phyloP scores from a whole-genome alignment of 2,329 filamentous ascomycete species.

The Cordyceps cateniannulata region DNA sequence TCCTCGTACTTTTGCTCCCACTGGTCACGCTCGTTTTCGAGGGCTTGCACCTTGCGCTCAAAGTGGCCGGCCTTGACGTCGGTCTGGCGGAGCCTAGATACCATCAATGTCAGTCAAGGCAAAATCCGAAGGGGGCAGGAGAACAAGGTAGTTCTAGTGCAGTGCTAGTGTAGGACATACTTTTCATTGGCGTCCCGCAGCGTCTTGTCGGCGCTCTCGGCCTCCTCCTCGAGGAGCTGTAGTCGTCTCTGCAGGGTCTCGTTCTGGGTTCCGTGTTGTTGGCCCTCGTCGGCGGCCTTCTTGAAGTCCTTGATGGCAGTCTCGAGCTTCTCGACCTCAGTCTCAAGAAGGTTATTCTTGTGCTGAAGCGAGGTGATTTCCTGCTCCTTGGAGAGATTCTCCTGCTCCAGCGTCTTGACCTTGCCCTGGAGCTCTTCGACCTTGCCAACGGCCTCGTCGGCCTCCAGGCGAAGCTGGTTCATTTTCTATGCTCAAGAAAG shows the following conservation, averaged over 20 bases:
- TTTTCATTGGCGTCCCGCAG: constrained; percentile 97
- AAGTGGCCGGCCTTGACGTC: constrained; percentile 99
- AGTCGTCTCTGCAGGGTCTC: constrained; percentile 87
- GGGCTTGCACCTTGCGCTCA: constrained; percentile 97
- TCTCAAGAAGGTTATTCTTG: constrained; percentile 88
- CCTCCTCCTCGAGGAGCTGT: constrained; percentile 95
- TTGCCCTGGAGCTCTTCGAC: constrained; percentile 81
- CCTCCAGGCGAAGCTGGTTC: constrained; percentile 88
- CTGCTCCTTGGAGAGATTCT: constrained; percentile 94
- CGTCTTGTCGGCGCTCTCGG: constrained; percentile 92
- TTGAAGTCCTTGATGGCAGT: constrained; percentile 77
- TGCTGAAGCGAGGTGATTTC: constrained; percentile 94
- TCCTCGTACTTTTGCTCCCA: constrained; percentile 99
- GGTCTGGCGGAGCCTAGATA: constrained; percentile 83
- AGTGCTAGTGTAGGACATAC: constrained; percentile 48
- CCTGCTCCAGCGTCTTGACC: constrained; percentile 87
- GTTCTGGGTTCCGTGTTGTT: constrained; percentile 78
- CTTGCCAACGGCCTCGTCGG: constrained; percentile 75
- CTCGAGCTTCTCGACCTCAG: constrained; percentile 91
- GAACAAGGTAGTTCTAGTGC: background rate
- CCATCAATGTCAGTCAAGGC: constrained; percentile 13
- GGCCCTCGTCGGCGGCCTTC: constrained; percentile 75
- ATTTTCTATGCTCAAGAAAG: constrained; percentile 61
- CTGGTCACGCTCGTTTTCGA: constrained; percentile 84
- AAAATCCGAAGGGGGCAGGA: background rate